Evolutionary conservation across 441 rosid genomes (phyloP), one percentile per base, ranked within the genome.

Genomic region (Aquilaria agallochum): DNA sequence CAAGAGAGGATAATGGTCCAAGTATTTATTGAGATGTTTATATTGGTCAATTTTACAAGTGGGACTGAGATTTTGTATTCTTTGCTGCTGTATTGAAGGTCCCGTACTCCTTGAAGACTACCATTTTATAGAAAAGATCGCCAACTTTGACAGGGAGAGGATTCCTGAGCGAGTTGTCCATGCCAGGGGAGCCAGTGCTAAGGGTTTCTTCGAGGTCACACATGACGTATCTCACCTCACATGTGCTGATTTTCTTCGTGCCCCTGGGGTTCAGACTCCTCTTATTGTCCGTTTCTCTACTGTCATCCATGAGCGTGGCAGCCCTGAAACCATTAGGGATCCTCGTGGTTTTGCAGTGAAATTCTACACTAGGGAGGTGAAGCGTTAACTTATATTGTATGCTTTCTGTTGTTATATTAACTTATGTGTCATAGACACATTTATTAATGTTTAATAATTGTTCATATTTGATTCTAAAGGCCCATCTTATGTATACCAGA

Each of bases 141-240:
- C 99, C 68, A 89, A 94, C 70, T 91, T 94, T 70, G 95, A 89
- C 63, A 83, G 97, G 68, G 97, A 94, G 74, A 67, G 97, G 34
- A 94, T 94, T 59, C 98, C 98, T 20, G 98, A 94, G 76, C 88
- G 98, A 52, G 98, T 94, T 31, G 98, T 94, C 68, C 97, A 94
- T 70, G 98, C 98, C 11, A 87, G 98, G 81, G 97, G 98, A 55
- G 96, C 95, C 20, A 94, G 97, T 65, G 83, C 83, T 1, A 78
- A 78, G 66, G 83, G 83, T 64, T 78, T 78, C 75, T 78, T 78
- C 53, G 79, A 78, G 74, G 83, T 75, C 59, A 75, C 79, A 50
- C 83, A 75, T 72, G 87, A 89, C 60, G 27, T 20, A 20, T 20
- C 27, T 50, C 73, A 81, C 61, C 87, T 91, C 62, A 72, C 90